These are phyloP conservation scores for Brettanomyces naardenensis DNA, from an alignment of 805 yeast genomes.

Conservation along the genomic window DNA sequence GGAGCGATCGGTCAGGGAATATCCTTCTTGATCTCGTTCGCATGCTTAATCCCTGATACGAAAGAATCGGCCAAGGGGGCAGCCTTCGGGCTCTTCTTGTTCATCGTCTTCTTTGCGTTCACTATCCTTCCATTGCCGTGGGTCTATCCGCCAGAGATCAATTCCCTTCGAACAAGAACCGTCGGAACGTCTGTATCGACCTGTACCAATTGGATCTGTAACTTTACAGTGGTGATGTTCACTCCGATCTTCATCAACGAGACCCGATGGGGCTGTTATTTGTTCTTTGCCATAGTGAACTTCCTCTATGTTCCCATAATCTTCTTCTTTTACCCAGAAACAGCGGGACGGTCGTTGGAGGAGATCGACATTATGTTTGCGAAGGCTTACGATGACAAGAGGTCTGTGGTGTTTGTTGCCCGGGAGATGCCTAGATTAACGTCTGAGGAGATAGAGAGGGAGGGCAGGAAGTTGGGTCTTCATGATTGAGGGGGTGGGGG, in stretches of 20 bases:
- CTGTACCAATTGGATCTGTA: constrained; percentile 62
- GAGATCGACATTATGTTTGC: constrained; percentile 68
- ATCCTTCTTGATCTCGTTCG: constrained; percentile 42
- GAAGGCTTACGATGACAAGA: constrained; percentile 47
- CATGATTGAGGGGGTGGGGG: constrained; percentile 17
- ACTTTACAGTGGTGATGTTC: constrained; percentile 62
- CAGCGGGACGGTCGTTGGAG: constrained; percentile 68
- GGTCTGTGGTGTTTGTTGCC: constrained; percentile 58
- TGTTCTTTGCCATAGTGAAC: constrained; percentile 62
- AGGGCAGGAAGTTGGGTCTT: constrained; percentile 51
- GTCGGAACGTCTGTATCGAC: constrained; percentile 56
- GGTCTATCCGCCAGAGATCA: constrained; percentile 64
- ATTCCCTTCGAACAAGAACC: constrained; percentile 62
- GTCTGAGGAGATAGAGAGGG: constrained; percentile 50
- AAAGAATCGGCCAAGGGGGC: constrained; percentile 50
- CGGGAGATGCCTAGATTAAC: constrained; percentile 50
- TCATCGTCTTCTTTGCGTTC: constrained; percentile 47
- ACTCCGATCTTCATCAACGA: constrained; percentile 48
- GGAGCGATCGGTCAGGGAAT: constrained; percentile 46
- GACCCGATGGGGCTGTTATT: constrained; percentile 57
- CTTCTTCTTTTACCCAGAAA: constrained; percentile 68
- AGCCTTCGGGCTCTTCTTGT: constrained; percentile 57
- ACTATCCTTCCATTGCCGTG: constrained; percentile 38
- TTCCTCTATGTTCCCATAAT: constrained; percentile 53
- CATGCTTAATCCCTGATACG: constrained; percentile 33